Conservation (phyloP, 2,329 filamentous ascomycete species). For the Colletotrichum sp. region DNA sequence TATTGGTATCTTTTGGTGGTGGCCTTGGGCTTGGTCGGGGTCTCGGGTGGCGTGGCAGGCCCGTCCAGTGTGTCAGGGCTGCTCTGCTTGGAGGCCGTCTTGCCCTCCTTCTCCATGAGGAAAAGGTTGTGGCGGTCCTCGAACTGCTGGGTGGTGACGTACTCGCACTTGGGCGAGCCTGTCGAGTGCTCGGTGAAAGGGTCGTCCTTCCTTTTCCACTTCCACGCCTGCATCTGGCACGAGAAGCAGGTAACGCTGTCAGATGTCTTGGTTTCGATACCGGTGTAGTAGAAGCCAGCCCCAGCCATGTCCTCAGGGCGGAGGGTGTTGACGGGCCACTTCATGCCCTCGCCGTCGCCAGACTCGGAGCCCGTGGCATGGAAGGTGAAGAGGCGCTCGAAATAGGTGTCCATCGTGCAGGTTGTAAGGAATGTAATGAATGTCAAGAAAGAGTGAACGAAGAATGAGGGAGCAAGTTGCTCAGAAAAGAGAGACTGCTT, state of each 20-base stretch:
- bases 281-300: neutral
- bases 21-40: neutral
- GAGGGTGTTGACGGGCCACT: neutral
- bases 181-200: neutral
- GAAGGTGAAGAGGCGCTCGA: neutral
- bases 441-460: neutral
- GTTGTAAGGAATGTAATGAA: no score
- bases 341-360: neutral
- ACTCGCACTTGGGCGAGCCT: neutral
- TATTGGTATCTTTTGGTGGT: neutral
- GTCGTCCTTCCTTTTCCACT: constrained; percentile 8
- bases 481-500: neutral
- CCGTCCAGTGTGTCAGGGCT: fast-evolving
- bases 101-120: neutral
- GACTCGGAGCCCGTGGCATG: neutral
- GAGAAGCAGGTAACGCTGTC: neutral
- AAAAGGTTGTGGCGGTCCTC: neutral
- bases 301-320: constrained; percentile 6
- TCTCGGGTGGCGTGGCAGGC: neutral
- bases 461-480: neutral
- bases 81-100: neutral
- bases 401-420: neutral
- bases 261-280: fast-evolving
- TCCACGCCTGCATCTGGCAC: neutral
- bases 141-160: neutral